Evolutionary conservation across 73 alveolate genomes (phyloP), one percentile per base, ranked within the genome.

Genomic region (Urostyla sp.): DNA sequence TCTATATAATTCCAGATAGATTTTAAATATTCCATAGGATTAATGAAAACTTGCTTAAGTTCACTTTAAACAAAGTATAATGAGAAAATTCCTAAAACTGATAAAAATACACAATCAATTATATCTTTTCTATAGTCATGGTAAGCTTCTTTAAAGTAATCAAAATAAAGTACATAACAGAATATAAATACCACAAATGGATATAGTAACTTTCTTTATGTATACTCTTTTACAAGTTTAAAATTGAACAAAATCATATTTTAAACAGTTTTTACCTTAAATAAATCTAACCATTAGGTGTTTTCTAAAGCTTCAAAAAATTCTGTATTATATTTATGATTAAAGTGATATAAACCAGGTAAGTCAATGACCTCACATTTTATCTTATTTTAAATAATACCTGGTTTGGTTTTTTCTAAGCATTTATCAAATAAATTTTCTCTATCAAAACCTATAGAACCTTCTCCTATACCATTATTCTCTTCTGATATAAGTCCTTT

Each of bases 1-100:
- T 79, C 82, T 4, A 79, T 10, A 35, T 63, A 79, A 57, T 61
- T 79, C 90, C 83, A 79, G 0, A 46, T 27, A 1, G 75, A 63
- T 35, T 30, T 16, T 15, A 79, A 50, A 28, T 79, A 79, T 38
- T 43, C 34, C 4, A 31, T 13, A 10, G 75, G 75, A 34, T 73
- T 60, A 34, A 20, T 40, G 10, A 0, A 49, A 5, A 55, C 0
- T 35, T 73, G 37, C n/a, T 8, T 34, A 1, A 49, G 21, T 23
- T 73, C 85, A 36, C 34, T 50, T 23, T 61, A 38, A 5, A 73
- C 30, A 61, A 73, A 73, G 57, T 50, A 73, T 21, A 50, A 5
- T 0, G 85, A 23, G 23, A 63, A 63, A 8, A 63, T 10, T 7
- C 79, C 60, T 1, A 63, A 32, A 16, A 40, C n/a, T 27, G 35